These are phyloP conservation scores for Gnetum montanum DNA, from an alignment of 75 land plant genomes.

Conservation along the genomic window DNA sequence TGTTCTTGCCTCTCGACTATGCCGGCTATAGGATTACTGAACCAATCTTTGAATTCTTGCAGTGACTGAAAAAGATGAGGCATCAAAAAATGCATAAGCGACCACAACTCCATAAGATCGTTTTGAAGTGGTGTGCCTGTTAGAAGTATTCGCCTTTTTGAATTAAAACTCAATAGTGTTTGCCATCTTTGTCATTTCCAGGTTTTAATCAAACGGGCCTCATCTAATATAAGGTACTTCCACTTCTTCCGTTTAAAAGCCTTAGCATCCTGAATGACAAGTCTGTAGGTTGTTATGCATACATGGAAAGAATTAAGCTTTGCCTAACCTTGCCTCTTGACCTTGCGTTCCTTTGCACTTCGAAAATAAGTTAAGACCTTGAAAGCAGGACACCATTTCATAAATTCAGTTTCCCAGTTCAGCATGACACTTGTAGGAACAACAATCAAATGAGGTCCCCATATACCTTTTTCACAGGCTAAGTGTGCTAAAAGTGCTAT, in stretches of 20 bases:
- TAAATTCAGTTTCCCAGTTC: constrained; percentile 99
- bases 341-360: constrained; percentile 86
- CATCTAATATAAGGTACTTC: constrained; percentile 95
- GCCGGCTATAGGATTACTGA: constrained; percentile 85
- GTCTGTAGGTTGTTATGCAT: constrained; percentile 94
- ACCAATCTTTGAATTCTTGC: constrained; percentile 99
- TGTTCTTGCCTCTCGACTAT: constrained; percentile 97
- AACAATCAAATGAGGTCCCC: constrained; percentile 99
- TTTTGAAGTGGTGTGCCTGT: constrained; percentile 98
- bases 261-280: constrained; percentile 96
- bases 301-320: constrained; percentile 94
- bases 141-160: constrained; percentile 87
- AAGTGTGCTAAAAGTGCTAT: constrained; percentile 91
- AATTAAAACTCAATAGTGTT: constrained; percentile 93
- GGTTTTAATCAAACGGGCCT: constrained; percentile 93
- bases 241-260: constrained; percentile 96
- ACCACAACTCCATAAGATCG: constrained; percentile 99
- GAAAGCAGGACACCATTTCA: constrained; percentile 99
- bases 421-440: constrained; percentile 99
- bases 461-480: constrained; percentile 98
- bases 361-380: constrained; percentile 97
- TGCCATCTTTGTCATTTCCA: constrained; percentile 99
- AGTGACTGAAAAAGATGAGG: constrained; percentile 97
- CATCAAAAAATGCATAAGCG: constrained; percentile 98
- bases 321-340: constrained; percentile 94